Conservation (phyloP, 495 filamentous ascomycete genomes). For the Aspergillus indologenus region DNA sequence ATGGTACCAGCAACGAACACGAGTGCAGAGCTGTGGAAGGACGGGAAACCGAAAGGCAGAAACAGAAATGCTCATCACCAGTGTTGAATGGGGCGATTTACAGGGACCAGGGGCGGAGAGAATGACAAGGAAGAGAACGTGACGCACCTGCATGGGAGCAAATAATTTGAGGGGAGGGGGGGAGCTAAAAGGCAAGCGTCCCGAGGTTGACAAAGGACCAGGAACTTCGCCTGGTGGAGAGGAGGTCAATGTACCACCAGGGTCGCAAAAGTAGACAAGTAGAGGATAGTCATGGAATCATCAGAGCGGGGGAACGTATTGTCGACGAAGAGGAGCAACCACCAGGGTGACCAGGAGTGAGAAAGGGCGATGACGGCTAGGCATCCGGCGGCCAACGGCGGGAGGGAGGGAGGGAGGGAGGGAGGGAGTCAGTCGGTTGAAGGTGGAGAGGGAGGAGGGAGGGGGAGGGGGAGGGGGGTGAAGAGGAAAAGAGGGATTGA, state of each 20-base stretch:
- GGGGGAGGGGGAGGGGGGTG: slow-evolving; percentile 2
- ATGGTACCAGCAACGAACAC: background rate
- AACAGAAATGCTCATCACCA: background rate
- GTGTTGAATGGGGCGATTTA: background rate
- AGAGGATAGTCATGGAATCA: slow-evolving; percentile 37
- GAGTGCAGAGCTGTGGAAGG: background rate
- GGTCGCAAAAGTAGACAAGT: slow-evolving; percentile 27
- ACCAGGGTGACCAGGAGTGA: slow-evolving; percentile 17
- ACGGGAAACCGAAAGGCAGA: background rate
- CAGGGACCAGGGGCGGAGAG: background rate
- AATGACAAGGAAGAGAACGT: slow-evolving; percentile 11
- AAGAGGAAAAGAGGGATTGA: slow-evolving; percentile 9
- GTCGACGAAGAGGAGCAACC: slow-evolving; percentile 20
- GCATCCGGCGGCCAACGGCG: slow-evolving; percentile 26
- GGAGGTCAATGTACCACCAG: slow-evolving; percentile 42
- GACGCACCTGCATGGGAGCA: slow-evolving; percentile 47
- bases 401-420: slow-evolving; percentile 8
- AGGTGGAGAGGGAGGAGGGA: slow-evolving; percentile 3
- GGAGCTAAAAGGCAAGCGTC: slow-evolving; percentile 16
- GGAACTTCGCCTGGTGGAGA: slow-evolving; percentile 25
- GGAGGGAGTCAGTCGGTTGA: background rate
- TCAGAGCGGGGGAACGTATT: slow-evolving; percentile 40
- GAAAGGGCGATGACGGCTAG: slow-evolving; percentile 21
- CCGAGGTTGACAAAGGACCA: slow-evolving; percentile 28
- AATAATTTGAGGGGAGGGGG: slow-evolving; percentile 29